Conservation (phyloP, 2,329 filamentous ascomycete genomes). For the Lachnellula subtilissima region DNA sequence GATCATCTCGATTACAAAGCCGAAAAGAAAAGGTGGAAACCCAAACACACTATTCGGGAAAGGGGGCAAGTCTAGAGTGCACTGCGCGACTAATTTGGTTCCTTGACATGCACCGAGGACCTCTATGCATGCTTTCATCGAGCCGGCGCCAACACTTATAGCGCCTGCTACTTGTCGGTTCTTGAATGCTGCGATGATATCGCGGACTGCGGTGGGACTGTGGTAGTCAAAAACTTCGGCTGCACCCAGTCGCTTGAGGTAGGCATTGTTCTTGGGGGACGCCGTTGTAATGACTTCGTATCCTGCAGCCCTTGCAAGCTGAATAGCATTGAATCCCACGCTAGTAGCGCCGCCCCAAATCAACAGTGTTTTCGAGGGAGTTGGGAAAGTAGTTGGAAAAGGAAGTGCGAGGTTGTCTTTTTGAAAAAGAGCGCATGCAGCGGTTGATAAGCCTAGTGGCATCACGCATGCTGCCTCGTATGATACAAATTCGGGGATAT, state of each 20-base stretch:
- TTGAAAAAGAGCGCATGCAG: conserved; percentile 14
- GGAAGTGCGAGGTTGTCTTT: not conserved
- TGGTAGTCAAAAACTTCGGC: conserved; percentile 42
- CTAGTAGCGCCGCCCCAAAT: conserved; percentile 46
- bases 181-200: not conserved
- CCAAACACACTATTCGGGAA: not conserved
- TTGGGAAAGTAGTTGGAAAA: not conserved
- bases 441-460: conserved; percentile 29
- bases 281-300: conserved; percentile 38
- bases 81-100: not conserved
- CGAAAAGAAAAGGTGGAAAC: not conserved
- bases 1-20: not conserved
- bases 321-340: conserved; percentile 42
- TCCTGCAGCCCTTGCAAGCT: conserved; percentile 38
- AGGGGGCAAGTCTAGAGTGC: not conserved
- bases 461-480: conserved; percentile 28
- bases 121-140: not conserved
- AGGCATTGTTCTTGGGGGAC: conserved; percentile 41
- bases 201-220: conserved; percentile 33
- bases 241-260: conserved; percentile 31
- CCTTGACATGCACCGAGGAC: not conserved
- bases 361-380: conserved; percentile 31
- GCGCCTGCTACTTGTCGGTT: not conserved
- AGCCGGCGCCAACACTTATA: not conserved
- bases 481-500: conserved; percentile 23